Base-by-base conservation (phyloP, 371 early-diverging fungal species). In the Blakeslea trispora region DNA sequence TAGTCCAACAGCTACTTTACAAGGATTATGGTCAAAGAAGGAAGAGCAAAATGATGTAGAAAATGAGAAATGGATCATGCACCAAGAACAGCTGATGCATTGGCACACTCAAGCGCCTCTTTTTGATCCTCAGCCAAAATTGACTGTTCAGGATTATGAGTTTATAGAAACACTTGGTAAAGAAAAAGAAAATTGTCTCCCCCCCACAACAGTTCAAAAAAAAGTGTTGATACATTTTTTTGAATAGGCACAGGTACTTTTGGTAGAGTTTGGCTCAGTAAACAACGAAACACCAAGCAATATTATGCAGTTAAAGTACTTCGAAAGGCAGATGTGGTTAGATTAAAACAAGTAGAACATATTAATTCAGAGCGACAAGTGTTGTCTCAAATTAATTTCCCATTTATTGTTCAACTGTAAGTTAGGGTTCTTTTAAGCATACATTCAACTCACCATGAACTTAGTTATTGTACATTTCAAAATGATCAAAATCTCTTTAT, bases 281-380 rank as follows among this genome's bases (percentile, higher is more conserved):
- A 84, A 63, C 86, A 81, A 58, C 75, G 66, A 46, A 57, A 60
- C 21, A 75, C 71, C 19, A 76, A 79, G 45, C 77, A 83, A 52
- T 94, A 80, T 73, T 93, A 88, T 76, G 97, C 98, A 10, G 90
- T 96, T 86, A 97, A 97, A 71, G 92, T 94, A 31, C 72, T 97
- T 56, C 91, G 89, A 63, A 97, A 97, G 69, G 73, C 84, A 22
- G 93, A 94, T 58, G 90, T 97, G 14, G 95, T 97, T 11, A 84
- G 90, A 31, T 79, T 94, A 41, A 92, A 94, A 72, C 98, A 97
- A 69, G 95, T 95, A n/a, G 95, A 97, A 71, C 98, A 99, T 71
- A 93, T 97, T 72, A 93, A 92, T 68, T 93, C 92, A 61, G 99
- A 99, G 68, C 91, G 94, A 71, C 86, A 87, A 50, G 95, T 98